Base-by-base conservation (phyloP, 495 filamentous ascomycete genomes). In the Lasiosphaeria miniovina region DNA sequence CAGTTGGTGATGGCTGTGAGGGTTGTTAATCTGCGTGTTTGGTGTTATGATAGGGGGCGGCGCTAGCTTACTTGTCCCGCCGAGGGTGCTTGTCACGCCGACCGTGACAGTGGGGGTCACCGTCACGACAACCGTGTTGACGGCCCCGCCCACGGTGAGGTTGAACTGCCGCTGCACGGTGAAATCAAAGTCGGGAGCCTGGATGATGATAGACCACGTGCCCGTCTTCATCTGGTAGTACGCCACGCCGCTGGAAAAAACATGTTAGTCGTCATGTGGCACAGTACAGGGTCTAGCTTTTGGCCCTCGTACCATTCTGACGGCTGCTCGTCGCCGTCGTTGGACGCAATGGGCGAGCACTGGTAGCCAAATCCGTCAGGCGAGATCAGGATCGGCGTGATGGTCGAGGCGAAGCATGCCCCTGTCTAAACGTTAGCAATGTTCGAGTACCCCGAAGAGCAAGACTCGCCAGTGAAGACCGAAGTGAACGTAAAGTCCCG, bases 401-500 rank as follows among this genome's bases (percentile, higher is more conserved):
- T 71, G 17, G 36, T 52, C 6, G 65, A 56, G 11, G 65, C 61
- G 31, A 63, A 59, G 48, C 70, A 72, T 49, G 24, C 24, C 24
- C 68, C 70, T 68, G 45, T 10, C 4, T 43, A 49, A 6, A 40
- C 6, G 15, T 38, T 57, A 31, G 61, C 17, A 33, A 31, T 17
- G 11, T n/a, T 0, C 14, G 53, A 46, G 12, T 55, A 12, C 8
- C 4, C 10, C 4, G 33, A 15, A 55, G 11, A 35, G 11, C 1
- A 15, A n/a, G 31, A 34, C 55, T 14, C 43, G 65, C 65, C 65
- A 4, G 52, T 49, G 34, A 71, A 71, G 5, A 63, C 60, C 2
- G 68, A 68, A 3, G 61, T 66, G 52, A 71, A 73, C 31, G 61
- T 65, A 52, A 73, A 73, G 41, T 65, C 57, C n/a, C 41, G 51